Evolutionary conservation across 257 asterid genomes (phyloP), one percentile per base, ranked within the genome.

Genomic region (Penstemon barbatus): DNA sequence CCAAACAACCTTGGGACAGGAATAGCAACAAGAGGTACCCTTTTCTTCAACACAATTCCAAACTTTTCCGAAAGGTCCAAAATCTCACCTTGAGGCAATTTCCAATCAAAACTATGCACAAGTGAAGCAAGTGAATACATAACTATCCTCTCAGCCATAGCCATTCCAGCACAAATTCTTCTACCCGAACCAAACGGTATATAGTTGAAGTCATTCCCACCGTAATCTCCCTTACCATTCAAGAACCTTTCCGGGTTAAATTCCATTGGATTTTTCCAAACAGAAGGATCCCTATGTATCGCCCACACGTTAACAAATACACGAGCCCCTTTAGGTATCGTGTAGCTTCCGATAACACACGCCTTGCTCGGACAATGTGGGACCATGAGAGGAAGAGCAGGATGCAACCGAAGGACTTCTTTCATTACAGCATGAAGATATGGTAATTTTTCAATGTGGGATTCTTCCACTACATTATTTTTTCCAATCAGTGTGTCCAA

Each of bases 231-330:
- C 67, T 79, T 78, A 0, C 68, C 50, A 10, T 71, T 75, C 69
- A 67, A 43, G 69, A 89, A 86, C 70, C 91, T 84, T 37, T 84
- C 91, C 0, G 91, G 93, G 4, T 10, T 5, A 37, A 86, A 89
- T 62, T 82, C 83, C 4, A 8, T 36, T 0, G 96, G 84, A 48
- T 78, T 74, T 38, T 75, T 60, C 96, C 96, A 88, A 0, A 74
- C 10, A 0, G 59, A 51, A n/a, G 89, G 82, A 68, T 89, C 90
- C 67, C 88, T 76, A 0, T 89, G 92, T 49, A 85, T 77, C 0
- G 95, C 92, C 95, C 92, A 89, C 15, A 80, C 92, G 33, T 89
- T 89, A 25, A 89, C 58, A 38, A 86, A 87, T 33, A 85, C 88
- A 2, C 82, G 84, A 6, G 96, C 55, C 0, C 89, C 90, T 78